Evolutionary conservation across 2,329 filamentous ascomycete genomes (phyloP), one percentile per base, ranked within the genome.

Genomic region (Xylaria sp.): DNA sequence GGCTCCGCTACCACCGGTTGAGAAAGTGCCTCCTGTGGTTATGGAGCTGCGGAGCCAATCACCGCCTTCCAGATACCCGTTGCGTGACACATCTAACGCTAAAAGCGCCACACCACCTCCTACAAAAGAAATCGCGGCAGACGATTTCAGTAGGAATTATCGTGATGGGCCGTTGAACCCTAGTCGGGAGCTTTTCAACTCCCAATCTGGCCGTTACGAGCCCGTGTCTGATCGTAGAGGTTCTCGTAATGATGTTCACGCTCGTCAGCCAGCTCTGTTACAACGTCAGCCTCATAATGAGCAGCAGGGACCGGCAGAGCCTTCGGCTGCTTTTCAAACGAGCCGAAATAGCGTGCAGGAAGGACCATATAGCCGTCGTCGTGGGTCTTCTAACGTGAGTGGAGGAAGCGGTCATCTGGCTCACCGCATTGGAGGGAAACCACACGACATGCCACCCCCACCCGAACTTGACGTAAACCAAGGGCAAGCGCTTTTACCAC

Each of bases 151-250:
- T 78, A 88, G 96, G 71, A 88, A 90, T 41, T 97, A 93, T 91
- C 88, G 92, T 75, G 94, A 97, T 70, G 88, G 90, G 5, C 85
- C 86, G 43, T 78, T 84, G 0, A 85, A 87, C 65, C 85, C 86
- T 12, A 90, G 89, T 70, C 86, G 92, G 66, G 94, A 98, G 79
- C 84, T 98, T 0, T 98, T 90, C 82, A 98, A 98, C 79, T 97
- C 95, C n/a, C 92, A 97, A 64, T 97, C 94, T 63, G 95, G 95
- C 20, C 91, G 94, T 60, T 97, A 97, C 75, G 95, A 98, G 78
- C 94, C 94, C 18, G 95, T 94, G 3, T 84, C 88, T 62, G 94
- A 97, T 71, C 90, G 94, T 46, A 89, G 93, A 72, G 89, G 88
- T 20, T 89, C 91, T 36, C 89, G 92, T 61, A 88, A 89, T 64